Evolutionary conservation across 345 rosid species (phyloP).

Genomic region (Salix exigua): DNA sequence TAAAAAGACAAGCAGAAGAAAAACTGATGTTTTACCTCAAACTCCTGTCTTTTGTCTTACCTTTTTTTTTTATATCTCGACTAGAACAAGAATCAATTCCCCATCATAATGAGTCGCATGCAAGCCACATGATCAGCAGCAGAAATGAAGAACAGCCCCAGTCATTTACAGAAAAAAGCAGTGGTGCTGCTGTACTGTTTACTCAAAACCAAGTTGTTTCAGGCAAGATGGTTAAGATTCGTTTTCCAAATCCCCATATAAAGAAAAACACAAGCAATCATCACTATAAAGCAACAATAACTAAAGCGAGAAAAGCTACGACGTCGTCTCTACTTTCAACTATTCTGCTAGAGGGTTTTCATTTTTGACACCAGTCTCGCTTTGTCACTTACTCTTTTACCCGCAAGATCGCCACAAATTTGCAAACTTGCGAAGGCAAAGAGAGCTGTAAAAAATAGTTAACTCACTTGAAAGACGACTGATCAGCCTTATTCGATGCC

Average conservation of each 20-base stretch:
- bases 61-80: background rate
- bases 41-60: background rate
- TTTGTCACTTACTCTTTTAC: background rate
- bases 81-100: constrained; percentile 21
- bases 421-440: background rate
- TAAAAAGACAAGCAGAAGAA: background rate
- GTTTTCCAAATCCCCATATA: constrained; percentile 20
- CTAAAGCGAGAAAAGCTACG: background rate
- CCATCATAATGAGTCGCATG: constrained; percentile 9
- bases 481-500: constrained; percentile 17
- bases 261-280: background rate
- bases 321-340: constrained; percentile 3
- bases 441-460: background rate
- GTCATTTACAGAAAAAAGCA: constrained; percentile 7
- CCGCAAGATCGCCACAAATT: constrained; percentile 9
- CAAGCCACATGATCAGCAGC: constrained; percentile 16
- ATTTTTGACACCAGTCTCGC: constrained; percentile 3
- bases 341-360: constrained; percentile 15
- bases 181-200: background rate
- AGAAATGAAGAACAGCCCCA: constrained; percentile 8
- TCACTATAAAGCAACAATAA: background rate
- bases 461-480: background rate
- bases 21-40: background rate
- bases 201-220: background rate
- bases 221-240: constrained; percentile 8